A percentile compares a stretch with the other conserved stretches of the same genome.
These are phyloP conservation scores for Lolium rigidum DNA, from an alignment of 176 grass and related monocot species.

Conservation along the genomic window DNA sequence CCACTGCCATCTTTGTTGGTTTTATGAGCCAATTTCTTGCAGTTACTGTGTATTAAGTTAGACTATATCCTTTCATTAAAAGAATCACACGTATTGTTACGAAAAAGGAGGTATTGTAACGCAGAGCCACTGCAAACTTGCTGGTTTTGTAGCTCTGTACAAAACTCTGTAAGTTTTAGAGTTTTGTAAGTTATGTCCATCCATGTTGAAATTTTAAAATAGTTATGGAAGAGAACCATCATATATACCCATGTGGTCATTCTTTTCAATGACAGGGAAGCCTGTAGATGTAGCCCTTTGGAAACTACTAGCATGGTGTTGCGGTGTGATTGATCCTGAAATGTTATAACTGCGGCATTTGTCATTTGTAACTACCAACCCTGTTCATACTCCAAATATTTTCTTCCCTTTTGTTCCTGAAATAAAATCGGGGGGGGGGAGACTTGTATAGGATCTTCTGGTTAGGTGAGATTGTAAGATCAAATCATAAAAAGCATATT, in stretches of 20 bases:
- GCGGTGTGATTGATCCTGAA: not conserved
- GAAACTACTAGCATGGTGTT: not conserved
- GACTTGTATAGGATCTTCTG: no score
- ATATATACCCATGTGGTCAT: not conserved
- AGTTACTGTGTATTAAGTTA: not conserved
- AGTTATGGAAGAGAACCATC: not conserved
- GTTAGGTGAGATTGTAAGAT: no score
- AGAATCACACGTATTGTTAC: not conserved
- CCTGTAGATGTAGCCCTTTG: not conserved
- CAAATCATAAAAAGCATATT: no score
- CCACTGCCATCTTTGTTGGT: not conserved
- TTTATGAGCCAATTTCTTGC: slow-evolving; percentile 9
- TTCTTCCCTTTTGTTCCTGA: not conserved
- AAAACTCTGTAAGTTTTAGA: no score
- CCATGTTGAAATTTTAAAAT: not conserved
- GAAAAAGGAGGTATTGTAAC: not conserved
- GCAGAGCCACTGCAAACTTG: not conserved
- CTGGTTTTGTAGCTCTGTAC: not conserved
- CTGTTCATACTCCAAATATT: not conserved
- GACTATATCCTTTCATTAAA: not conserved
- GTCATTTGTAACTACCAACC: not conserved
- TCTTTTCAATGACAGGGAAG: not conserved
- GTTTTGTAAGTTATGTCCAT: not conserved
- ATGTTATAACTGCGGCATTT: not conserved
- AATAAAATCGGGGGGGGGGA: no score